phyloP scores from a whole-genome alignment of 495 filamentous ascomycete species.

The Xylaria intraflava region DNA sequence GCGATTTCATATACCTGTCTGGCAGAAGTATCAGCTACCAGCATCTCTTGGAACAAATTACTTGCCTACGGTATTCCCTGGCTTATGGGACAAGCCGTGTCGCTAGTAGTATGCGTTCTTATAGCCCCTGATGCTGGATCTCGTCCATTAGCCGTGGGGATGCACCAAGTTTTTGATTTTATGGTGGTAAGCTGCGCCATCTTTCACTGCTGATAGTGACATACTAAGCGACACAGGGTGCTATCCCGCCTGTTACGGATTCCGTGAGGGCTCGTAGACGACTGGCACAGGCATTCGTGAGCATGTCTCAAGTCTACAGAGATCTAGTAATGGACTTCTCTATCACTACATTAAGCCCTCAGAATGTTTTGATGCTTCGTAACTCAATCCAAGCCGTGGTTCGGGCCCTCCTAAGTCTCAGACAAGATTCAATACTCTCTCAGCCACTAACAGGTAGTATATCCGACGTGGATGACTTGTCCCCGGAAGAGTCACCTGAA shows the following conservation, averaged over 20 bases:
- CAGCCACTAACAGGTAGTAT: conserved; percentile 1
- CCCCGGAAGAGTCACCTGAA: not conserved
- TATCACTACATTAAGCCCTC: conserved; percentile 41
- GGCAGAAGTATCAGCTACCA: conserved; percentile 36
- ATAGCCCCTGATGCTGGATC: conserved; percentile 50
- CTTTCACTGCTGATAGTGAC: not conserved
- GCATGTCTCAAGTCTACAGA: conserved; percentile 48
- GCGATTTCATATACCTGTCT: conserved; percentile 48
- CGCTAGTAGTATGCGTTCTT: conserved; percentile 37
- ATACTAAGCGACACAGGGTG: conserved; percentile 26
- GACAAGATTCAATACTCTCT: conserved; percentile 40
- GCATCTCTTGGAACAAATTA: conserved; percentile 40
- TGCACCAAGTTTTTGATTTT: conserved; percentile 37
- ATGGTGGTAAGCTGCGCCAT: conserved; percentile 25
- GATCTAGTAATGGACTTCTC: conserved; percentile 51
- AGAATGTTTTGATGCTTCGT: conserved; percentile 41
- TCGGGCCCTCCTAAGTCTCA: conserved; percentile 38
- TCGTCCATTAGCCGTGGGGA: conserved; percentile 38
- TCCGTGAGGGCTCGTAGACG: conserved; percentile 30
- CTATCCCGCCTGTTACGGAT: conserved; percentile 36
- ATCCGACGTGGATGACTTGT: not conserved
- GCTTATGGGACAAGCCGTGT: conserved; percentile 47
- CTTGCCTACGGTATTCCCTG: conserved; percentile 52
- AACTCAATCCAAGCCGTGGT: conserved; percentile 50
- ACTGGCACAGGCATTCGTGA: conserved; percentile 44